phyloP scores from a whole-genome alignment of 371 early-diverging fungal genomes.

The Lichtheimia corymbifera region DNA sequence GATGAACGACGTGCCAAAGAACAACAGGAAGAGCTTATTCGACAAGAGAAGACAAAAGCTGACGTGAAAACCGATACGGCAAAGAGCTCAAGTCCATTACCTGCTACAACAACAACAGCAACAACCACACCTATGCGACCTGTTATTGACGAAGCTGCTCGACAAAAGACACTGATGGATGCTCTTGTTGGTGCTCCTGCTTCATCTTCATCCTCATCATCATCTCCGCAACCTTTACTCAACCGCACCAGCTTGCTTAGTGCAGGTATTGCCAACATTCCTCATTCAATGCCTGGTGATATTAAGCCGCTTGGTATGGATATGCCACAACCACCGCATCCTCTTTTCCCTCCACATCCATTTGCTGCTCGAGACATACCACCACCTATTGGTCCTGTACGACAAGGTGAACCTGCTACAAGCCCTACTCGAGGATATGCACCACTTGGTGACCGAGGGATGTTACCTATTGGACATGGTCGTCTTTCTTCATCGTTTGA shows the following conservation, averaged over 20 bases:
- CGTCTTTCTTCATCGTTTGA: conserved; percentile 9
- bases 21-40: neutral
- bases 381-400: neutral
- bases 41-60: conserved; percentile 1
- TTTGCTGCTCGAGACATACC: neutral
- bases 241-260: neutral
- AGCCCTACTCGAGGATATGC: conserved; percentile 12
- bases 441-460: conserved; percentile 6
- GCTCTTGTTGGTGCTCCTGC: conserved; percentile 18
- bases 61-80: neutral
- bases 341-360: conserved; percentile 13
- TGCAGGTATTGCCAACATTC: neutral
- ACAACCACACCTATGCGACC: conserved; percentile 2
- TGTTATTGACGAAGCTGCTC: conserved; percentile 6
- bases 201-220: neutral
- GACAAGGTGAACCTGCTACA: conserved; percentile 7
- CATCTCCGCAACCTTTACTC: neutral
- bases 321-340: conserved; percentile 9
- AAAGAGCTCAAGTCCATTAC: neutral
- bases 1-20: conserved; percentile 6
- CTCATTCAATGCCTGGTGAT: neutral
- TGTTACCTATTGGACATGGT: conserved; percentile 11
- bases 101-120: neutral
- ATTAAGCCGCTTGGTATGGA: conserved; percentile 5
- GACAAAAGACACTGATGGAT: conserved; percentile 24